Conservation (phyloP, 176 grass and related monocot genomes). For the Neostapfia colusana region DNA sequence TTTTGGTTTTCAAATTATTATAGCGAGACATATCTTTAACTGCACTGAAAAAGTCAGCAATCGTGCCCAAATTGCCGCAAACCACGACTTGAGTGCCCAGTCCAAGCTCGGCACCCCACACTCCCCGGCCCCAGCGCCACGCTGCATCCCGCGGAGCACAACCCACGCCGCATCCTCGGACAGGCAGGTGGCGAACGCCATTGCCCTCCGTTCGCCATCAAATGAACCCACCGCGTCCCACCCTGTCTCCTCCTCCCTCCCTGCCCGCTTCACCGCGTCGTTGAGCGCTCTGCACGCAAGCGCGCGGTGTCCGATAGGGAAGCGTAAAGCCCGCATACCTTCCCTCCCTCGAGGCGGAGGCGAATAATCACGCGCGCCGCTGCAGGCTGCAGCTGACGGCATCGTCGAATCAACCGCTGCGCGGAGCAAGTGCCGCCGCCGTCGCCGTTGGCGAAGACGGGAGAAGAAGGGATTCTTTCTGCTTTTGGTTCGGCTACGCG, state of each 20-base stretch:
- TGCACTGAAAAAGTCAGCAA: too few relatives aligned
- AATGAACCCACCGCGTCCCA: neutral
- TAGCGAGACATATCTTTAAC: too few relatives aligned
- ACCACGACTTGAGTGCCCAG: too few relatives aligned
- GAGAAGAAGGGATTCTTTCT: neutral
- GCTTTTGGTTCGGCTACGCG: neutral
- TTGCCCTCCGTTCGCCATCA: conserved; percentile 12
- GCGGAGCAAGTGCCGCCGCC: neutral
- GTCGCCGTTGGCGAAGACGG: neutral
- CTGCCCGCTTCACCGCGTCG: conserved; percentile 17
- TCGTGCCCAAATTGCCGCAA: too few relatives aligned
- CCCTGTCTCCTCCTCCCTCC: neutral
- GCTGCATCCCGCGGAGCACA: too few relatives aligned
- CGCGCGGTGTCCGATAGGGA: neutral
- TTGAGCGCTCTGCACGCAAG: conserved; percentile 48
- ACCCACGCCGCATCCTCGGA: conserved; percentile 1
- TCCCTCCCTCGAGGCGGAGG: neutral
- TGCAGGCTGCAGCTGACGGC: neutral
- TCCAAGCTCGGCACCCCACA: too few relatives aligned
- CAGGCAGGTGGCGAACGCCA: conserved; percentile 25
- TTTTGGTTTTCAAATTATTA: too few relatives aligned
- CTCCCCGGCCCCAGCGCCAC: too few relatives aligned
- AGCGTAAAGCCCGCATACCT: neutral
- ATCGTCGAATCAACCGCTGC: conserved; percentile 3
- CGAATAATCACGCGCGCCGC: conserved; percentile 4